Base-by-base conservation (phyloP, 305 asterid genomes). In the Striga hermonthica region DNA sequence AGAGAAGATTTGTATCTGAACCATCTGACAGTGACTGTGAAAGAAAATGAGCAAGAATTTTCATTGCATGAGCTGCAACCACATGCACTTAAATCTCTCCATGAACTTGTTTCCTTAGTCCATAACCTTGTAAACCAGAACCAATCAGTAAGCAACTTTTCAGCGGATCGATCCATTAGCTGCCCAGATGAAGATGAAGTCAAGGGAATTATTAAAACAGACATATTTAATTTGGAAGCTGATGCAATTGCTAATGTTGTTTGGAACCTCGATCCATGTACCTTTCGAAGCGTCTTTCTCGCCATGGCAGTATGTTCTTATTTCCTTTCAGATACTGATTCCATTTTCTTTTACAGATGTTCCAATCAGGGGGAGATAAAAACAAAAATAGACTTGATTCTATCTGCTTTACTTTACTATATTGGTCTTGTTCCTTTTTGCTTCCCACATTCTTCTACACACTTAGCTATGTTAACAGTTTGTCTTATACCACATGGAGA, bases 271-370 rank as follows among this genome's bases (percentile, higher is more conserved):
- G 78, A 86, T 66, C 91, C 95, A 35, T 81, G 47, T 79, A 77
- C 81, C 65, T 81, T 88, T 73, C 85, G 66, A 58, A 72, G 71
- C 11, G 79, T 94, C 65, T 83, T 94, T 74, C 80, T 85, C 60
- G 72, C 87, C 7, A 80, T 90, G 89, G 96, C 91, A 16, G 99
- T 94, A 72, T 80, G 96, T 86, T 65, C 63, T 40, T 59, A 37
- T 45, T 52, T 61, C 68, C 56, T 63, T 71, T 64, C n/a, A 50
- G 65, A 28, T 60, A 53, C 15, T 49, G 52, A 55, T 64, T 54
- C 10, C 49, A 12, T 69, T 58, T 60, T 38, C 41, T 48, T 61
- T 55, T 62, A 48, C 49, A 40, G 56, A 55, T 50, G 22, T 60
- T 22, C 34, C 35, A 39, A 50, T 56, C 53, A 44, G 40, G 7